phyloP scores from a whole-genome alignment of 139 green algal genomes.

The Chloropicon primus region DNA sequence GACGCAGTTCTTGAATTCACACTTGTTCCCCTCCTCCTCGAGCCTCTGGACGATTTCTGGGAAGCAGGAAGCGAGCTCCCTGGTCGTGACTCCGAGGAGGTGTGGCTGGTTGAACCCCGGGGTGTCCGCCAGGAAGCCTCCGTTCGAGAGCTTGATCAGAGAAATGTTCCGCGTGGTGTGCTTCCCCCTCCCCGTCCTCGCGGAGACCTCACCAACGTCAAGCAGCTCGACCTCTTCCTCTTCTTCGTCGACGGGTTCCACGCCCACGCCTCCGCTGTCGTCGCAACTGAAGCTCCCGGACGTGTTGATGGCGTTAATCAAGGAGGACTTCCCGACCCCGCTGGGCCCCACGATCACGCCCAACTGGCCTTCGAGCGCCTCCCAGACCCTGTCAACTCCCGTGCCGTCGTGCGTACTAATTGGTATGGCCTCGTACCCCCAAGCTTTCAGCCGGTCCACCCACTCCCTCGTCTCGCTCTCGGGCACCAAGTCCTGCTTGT shows the following conservation, averaged over 20 bases:
- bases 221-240: neutral
- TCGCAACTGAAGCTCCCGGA: no score
- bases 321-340: neutral
- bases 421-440: neutral
- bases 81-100: neutral
- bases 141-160: neutral
- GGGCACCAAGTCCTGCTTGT: neutral
- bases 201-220: neutral
- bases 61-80: neutral
- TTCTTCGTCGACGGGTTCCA: neutral
- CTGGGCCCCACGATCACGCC: neutral
- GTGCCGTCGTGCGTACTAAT: neutral
- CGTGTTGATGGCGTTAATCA: neutral
- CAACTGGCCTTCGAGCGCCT: neutral
- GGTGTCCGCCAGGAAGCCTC: neutral
- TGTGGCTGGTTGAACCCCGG: neutral
- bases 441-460: neutral
- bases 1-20: neutral
- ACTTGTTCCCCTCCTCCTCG: neutral
- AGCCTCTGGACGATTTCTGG: neutral
- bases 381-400: neutral
- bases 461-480: neutral
- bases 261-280: no score
- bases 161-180: neutral
- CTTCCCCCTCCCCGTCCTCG: neutral